A percentile compares a stretch with the other conserved stretches of the same genome.
Conservation (phyloP, 345 rosid genomes). For the Anastatica hierochuntica region DNA sequence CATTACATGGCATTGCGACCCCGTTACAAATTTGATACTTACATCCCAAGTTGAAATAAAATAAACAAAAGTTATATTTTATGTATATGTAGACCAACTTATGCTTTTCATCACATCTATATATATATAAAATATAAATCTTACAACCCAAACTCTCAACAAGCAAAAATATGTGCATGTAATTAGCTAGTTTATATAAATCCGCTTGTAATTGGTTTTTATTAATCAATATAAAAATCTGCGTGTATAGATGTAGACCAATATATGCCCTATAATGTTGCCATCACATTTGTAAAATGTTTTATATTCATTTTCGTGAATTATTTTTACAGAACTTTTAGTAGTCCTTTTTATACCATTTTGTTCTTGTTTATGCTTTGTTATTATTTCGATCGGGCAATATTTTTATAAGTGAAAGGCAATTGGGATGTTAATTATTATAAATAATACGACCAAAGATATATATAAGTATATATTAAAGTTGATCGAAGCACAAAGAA, state of each 20-base stretch:
- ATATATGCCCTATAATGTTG: no score
- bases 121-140: neutral
- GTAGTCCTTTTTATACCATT: neutral
- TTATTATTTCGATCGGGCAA: neutral
- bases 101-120: neutral
- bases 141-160: neutral
- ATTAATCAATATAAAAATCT: no score
- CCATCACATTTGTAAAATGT: no score
- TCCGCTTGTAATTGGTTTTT: no score
- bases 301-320: neutral
- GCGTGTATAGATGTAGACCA: neutral
- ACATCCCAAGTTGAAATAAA: neutral
- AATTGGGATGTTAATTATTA: neutral
- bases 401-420: neutral
- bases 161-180: no score
- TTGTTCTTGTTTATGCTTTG: neutral
- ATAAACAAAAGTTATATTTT: neutral
- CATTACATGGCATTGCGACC: neutral
- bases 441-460: neutral
- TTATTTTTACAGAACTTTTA: neutral
- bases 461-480: slow-evolving; percentile 4
- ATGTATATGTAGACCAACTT: neutral
- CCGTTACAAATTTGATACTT: neutral
- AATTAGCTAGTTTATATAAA: no score
- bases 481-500: slow-evolving; percentile 10